phyloP scores from a whole-genome alignment of 495 filamentous ascomycete genomes.

The Neurospora terricola region DNA sequence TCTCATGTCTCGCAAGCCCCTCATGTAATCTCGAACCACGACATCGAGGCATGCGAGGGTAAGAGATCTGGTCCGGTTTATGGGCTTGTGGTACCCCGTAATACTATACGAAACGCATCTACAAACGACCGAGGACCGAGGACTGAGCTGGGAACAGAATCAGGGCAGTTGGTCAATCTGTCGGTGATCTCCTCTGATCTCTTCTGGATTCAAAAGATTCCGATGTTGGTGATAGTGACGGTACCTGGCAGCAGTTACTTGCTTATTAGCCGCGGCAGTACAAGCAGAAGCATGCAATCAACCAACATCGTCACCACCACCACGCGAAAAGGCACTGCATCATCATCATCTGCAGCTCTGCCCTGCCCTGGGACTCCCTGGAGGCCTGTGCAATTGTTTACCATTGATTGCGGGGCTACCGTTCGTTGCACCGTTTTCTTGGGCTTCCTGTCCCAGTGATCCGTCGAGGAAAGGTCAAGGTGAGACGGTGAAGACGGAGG shows the following conservation, averaged over 20 bases:
- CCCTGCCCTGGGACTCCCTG: background rate
- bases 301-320: background rate
- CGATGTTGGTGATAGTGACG: background rate
- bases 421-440: background rate
- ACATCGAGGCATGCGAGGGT: background rate
- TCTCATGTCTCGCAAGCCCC: background rate
- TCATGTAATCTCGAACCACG: background rate
- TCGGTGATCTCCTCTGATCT: background rate
- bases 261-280: background rate
- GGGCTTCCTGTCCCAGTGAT: no score
- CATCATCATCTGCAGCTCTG: background rate
- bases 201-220: background rate
- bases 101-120: background rate
- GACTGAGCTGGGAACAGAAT: background rate
- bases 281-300: no score
- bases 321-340: background rate
- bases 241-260: background rate
- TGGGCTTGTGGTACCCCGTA: background rate
- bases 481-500: background rate
- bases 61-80: background rate
- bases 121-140: background rate
- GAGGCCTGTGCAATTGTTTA: background rate
- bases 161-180: background rate
- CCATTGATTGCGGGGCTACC: background rate
- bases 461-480: no score